Percentiles rank a stretch among this genome's conserved stretches.
phyloP scores from a whole-genome alignment of 1,139 yeast species.

The Nakaseomyces uthaithaninus region DNA sequence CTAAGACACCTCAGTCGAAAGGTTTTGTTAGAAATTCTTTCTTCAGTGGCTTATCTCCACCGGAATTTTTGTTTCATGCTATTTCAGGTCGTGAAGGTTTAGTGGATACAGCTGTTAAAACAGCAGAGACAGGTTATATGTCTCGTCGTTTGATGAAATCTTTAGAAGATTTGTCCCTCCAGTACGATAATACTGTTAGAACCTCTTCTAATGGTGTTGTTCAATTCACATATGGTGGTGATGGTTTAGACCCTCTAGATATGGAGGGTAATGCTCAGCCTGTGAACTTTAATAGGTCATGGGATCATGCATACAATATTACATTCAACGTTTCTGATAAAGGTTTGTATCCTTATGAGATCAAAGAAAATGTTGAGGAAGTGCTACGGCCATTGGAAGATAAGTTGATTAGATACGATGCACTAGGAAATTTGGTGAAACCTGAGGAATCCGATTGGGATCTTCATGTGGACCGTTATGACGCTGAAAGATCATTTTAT shows the following conservation, averaged over 20 bases:
- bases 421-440: constrained; percentile 52
- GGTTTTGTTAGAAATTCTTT: constrained; percentile 97
- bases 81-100: constrained; percentile 99
- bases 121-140: constrained; percentile 99
- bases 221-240: constrained; percentile 97
- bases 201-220: constrained; percentile 94
- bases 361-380: constrained; percentile 46
- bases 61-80: constrained; percentile 96
- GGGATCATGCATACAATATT: constrained; percentile 83
- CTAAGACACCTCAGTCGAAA: constrained; percentile 95
- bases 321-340: constrained; percentile 51
- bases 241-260: constrained; percentile 94
- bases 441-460: constrained; percentile 39
- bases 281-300: constrained; percentile 84
- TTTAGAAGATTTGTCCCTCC: constrained; percentile 87
- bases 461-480: constrained; percentile 68
- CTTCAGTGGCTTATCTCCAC: constrained; percentile 88
- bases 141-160: constrained; percentile 98
- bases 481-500: constrained; percentile 80
- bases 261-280: constrained; percentile 99
- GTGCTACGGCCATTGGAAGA: constrained; percentile 56
- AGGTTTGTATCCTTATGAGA: constrained; percentile 66
- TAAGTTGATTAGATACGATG: constrained; percentile 58
- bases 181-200: constrained; percentile 90
- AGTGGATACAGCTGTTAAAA: constrained; percentile 98